A percentile compares a stretch with the other conserved stretches of the same genome.
These are phyloP conservation scores for Prasinococcaceae sp. DNA, from an alignment of 139 green algal species.

Conservation along the genomic window DNA sequence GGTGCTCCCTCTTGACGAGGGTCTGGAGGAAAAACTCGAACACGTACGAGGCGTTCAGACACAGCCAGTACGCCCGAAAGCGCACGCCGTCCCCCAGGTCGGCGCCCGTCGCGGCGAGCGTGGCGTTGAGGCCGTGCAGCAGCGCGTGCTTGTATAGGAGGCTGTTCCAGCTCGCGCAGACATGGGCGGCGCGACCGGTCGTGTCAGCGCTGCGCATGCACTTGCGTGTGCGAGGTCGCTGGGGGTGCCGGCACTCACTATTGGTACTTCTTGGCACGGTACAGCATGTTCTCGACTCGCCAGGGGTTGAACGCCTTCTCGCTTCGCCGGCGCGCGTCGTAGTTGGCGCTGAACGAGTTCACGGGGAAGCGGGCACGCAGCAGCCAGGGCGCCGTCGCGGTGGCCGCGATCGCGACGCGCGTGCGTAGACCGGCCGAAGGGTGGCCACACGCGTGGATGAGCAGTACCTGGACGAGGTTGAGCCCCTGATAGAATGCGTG, in stretches of 20 bases:
- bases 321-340: no score
- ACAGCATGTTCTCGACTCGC: conserved; percentile 1
- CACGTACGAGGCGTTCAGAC: conserved; percentile 16
- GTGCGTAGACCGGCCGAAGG: no score
- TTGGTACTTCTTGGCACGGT: conserved; percentile 13
- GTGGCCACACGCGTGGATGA: conserved; percentile 3
- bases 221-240: no score
- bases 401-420: no score
- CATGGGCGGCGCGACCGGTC: no score
- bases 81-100: not conserved
- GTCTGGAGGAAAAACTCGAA: conserved; percentile 19
- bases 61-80: conserved; percentile 13
- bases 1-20: conserved; percentile 2
- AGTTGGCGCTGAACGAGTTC: conserved; percentile 11
- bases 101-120: not conserved
- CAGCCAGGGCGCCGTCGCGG: not conserved
- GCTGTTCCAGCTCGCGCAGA: no score
- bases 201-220: no score
- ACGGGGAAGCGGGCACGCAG: not conserved
- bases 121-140: conserved; percentile 12
- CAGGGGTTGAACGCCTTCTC: not conserved
- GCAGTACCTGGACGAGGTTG: conserved; percentile 2
- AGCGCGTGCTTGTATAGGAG: conserved; percentile 14
- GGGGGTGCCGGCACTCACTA: no score
- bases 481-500: conserved; percentile 12